Evolutionary conservation across 352 stramenopile species (phyloP).

Genomic region (Pythium utonaiense): DNA sequence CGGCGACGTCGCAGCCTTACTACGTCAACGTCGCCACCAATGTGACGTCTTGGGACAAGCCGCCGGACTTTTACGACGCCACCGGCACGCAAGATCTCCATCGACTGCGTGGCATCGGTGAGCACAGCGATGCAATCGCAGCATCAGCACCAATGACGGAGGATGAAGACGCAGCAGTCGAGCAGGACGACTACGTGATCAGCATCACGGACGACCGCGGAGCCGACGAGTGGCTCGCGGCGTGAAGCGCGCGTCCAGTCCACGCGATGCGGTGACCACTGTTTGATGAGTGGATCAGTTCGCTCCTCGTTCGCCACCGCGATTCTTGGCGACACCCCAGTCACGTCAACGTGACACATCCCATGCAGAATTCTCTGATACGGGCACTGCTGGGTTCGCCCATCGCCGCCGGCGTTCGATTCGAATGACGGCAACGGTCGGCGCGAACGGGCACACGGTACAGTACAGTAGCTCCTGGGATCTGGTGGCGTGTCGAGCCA

Average conservation of each 20-base stretch:
- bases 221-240: constrained; percentile 8
- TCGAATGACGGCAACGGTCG: neutral
- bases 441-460: neutral
- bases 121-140: neutral
- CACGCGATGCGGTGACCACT: neutral
- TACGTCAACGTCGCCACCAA: constrained; percentile 51
- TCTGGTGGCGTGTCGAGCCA: neutral
- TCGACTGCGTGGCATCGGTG: constrained; percentile 9
- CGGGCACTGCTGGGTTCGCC: neutral
- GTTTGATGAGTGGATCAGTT: neutral
- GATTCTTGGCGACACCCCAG: neutral
- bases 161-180: constrained; percentile 7
- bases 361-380: too few species aligned
- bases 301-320: neutral
- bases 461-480: neutral
- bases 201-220: constrained; percentile 17
- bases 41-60: constrained; percentile 48
- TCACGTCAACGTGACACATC: too few species aligned
- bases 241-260: neutral
- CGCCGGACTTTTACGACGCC: constrained; percentile 22
- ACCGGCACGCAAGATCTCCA: neutral
- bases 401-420: neutral
- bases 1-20: constrained; percentile 35
- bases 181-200: constrained; percentile 42
- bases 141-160: neutral